Evolutionary conservation across 108 stramenopile species (phyloP), one percentile per base, ranked within the genome.

Genomic region (Asterionellopsis glacialis): DNA sequence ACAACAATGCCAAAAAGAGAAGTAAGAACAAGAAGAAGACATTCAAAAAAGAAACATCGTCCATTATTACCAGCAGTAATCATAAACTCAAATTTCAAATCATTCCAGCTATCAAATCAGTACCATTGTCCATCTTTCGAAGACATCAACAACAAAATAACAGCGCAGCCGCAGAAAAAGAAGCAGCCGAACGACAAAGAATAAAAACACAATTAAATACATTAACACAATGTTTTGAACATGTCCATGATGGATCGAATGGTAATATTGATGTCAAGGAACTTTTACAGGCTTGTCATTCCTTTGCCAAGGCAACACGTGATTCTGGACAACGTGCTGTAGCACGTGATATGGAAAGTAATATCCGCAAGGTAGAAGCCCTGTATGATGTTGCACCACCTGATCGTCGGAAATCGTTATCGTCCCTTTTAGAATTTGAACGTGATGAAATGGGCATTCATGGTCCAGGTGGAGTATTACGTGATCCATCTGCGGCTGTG

Each of bases 401-500:
- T 23, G 63, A 70, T 18, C 40, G 56, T 47, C 45, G 56, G 45
- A 19, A 68, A 23, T 68, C 70, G 12, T 61, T 83, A 1, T 45
- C 72, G 0, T 52, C 64, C 0, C 28, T 84, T 1, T 45, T 84
- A 11, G 49, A 65, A 28, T 61, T 66, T 28, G 82, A 83, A 68
- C 55, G 33, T 33, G 33, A 63, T 25, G 42, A 44, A 12, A 41
- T 51, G 10, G 73, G 65, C 7, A 59, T 74, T 43, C 78, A 79
- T 61, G 13, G n/a, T 19, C 40, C 52, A 18, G 55, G 57, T 14
- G 16, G 28, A 7, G 33, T 33, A 15, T 51, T 84, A 6, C 53
- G 70, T 18, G 83, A 84, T 47, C 68, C 66, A 24, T 81, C 80
- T 11, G 83, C 75, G 14, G 80, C 83, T 24, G 76, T 84, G 55